Evolutionary conservation across 768 basidiomycete genomes (phyloP), one percentile per base, ranked within the genome.

Genomic region (Termitomyces sp.): DNA sequence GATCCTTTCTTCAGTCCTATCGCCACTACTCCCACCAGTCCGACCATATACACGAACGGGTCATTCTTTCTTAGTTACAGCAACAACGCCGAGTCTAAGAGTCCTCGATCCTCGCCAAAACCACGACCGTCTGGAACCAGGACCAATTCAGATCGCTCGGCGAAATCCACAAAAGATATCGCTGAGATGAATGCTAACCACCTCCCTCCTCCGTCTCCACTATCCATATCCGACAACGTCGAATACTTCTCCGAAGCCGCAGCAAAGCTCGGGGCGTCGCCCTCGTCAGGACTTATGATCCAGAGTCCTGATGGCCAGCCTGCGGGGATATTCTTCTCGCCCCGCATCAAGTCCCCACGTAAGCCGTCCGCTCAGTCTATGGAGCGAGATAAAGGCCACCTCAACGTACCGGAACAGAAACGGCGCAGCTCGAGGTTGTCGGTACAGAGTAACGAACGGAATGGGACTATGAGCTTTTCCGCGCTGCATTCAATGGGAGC

Each of bases 261-360:
- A n/a, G 76, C 82, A 28, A 85, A 84, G 60, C 77, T 92, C 6
- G 90, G 90, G 3, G 75, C 82, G 3, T 87, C 90, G 0, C 86
- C 90, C 4, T 87, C 90, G 5, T 90, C 92, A 12, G 95, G 95
- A 0, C 79, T 96, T 7, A 81, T 98, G 51, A 89, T 98, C 37
- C 91, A 95, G 63, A 92, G 88, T 66, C 92, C 94, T 2, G 94
- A 96, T 69, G 96, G 96, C 0, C 86, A 93, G 63, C 91, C 93
- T 2, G 82, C 92, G n/a, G 96, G 94, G 12, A 95, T 99, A 57
- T 92, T 94, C 75, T 99, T 98, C 72, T 90, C 94, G 60, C 96
- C 95, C 2, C 78, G 81, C 31, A 74, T 60, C 61, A 82, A 73
- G 69, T 77, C 62, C 13, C 69, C 66, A 9, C 64, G 70, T 52